Evolutionary conservation across 768 basidiomycete genomes (phyloP).

Genomic region (Albatrellus ellisii): DNA sequence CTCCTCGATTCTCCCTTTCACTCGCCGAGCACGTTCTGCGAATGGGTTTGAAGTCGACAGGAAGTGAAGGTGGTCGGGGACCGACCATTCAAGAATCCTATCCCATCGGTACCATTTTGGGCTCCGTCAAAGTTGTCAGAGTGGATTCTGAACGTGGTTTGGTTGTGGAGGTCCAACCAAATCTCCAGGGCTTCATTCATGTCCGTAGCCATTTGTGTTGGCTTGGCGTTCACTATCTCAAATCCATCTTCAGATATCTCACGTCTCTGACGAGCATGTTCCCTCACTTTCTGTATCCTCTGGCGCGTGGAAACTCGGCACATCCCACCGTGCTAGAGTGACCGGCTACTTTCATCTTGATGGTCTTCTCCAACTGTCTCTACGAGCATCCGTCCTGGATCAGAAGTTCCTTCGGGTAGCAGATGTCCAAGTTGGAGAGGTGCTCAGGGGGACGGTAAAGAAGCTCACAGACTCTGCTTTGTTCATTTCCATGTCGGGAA

Average conservation of each 20-base stretch:
- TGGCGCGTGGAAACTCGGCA: conserved; percentile 70
- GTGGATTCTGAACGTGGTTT: conserved; percentile 80
- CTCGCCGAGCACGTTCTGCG: conserved; percentile 57
- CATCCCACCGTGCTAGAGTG: conserved; percentile 76
- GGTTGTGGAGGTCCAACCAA: conserved; percentile 49
- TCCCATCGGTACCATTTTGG: conserved; percentile 62
- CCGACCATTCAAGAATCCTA: conserved; percentile 38
- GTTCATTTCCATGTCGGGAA: conserved; percentile 79
- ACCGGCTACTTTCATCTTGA: conserved; percentile 79
- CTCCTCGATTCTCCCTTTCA: conserved; percentile 76
- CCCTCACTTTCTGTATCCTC: conserved; percentile 55
- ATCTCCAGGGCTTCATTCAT: conserved; percentile 73
- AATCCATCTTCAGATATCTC: conserved; percentile 60
- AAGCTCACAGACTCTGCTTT: conserved; percentile 67
- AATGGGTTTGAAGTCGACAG: conserved; percentile 30
- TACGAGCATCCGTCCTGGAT: conserved; percentile 71
- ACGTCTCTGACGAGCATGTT: conserved; percentile 85
- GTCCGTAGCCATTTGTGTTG: conserved; percentile 30
- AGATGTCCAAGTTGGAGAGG: conserved; percentile 77
- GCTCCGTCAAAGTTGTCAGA: conserved; percentile 56
- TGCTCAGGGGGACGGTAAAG: conserved; percentile 82
- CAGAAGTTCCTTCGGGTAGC: conserved; percentile 76
- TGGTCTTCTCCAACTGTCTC: conserved; percentile 76
- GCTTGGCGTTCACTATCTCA: conserved; percentile 4
- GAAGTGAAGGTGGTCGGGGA: conserved; percentile 13